Evolutionary conservation across 1,284 basidiomycete genomes (phyloP).

Genomic region (Xanthoconium separans): DNA sequence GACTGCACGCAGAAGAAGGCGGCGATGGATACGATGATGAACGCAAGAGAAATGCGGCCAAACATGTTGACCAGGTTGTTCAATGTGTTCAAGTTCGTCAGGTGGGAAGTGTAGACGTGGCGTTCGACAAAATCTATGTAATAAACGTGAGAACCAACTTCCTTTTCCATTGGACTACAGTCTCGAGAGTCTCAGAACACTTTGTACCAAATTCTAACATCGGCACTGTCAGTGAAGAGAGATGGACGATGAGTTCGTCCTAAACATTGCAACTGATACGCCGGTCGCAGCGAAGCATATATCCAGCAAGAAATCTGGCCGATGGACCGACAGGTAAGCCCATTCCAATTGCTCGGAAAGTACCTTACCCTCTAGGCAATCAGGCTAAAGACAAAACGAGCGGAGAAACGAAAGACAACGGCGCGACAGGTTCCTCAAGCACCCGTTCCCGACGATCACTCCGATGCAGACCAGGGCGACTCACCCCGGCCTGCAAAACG

Average conservation of each 20-base stretch:
- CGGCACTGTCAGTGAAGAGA: not conserved
- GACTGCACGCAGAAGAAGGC: constrained; percentile 68
- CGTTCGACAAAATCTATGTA: not conserved
- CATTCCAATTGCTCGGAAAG: not conserved
- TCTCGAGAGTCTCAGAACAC: too few species aligned
- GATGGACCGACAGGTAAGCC: constrained; percentile 82
- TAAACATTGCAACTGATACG: constrained; percentile 58
- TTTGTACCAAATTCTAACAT: too few species aligned
- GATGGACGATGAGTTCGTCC: constrained; percentile 70
- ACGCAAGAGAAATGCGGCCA: constrained; percentile 57
- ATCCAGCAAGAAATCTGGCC: constrained; percentile 61
- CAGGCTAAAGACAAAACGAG: constrained; percentile 71
- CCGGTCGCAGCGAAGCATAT: constrained; percentile 28
- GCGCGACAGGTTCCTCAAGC: constrained; percentile 21
- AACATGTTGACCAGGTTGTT: constrained; percentile 43
- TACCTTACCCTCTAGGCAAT: constrained; percentile 3
- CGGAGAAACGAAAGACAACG: constrained; percentile 58
- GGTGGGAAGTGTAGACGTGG: constrained; percentile 25
- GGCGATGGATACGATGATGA: constrained; percentile 62
- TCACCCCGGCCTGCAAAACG: constrained; percentile 48
- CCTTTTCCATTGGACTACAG: constrained; percentile 12
- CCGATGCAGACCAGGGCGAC: constrained; percentile 20
- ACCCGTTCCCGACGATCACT: constrained; percentile 5
- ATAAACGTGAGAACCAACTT: constrained; percentile 24
- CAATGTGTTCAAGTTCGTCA: not conserved